Evolutionary conservation across 2,329 filamentous ascomycete genomes (phyloP).

Genomic region (Nigrospora sphaerica): DNA sequence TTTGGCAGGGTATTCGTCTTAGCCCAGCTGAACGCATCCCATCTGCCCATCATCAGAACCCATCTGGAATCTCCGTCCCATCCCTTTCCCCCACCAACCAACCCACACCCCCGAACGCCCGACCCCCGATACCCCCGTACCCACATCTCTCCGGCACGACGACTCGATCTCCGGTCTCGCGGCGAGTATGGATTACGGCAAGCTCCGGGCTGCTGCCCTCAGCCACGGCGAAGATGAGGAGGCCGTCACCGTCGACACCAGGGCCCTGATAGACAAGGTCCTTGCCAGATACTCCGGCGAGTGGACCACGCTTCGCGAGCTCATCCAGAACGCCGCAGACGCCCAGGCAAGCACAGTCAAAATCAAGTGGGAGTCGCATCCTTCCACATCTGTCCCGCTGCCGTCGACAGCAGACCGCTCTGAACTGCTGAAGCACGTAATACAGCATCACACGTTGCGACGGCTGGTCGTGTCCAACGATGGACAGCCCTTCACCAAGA

Average conservation of each 20-base stretch:
- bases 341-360: constrained; percentile 84
- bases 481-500: constrained; percentile 77
- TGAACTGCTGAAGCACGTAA: constrained; percentile 71
- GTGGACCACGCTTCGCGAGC: constrained; percentile 82
- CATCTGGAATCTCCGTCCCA: no score
- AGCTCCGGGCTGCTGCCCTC: constrained; percentile 81
- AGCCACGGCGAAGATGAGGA: constrained; percentile 85
- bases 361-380: constrained; percentile 86
- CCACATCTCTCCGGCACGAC: no score
- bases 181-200: constrained; percentile 59
- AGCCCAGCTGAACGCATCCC: no score
- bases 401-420: constrained; percentile 57
- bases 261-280: constrained; percentile 95
- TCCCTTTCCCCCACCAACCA: no score
- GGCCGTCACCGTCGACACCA: constrained; percentile 94
- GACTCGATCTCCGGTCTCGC: no score
- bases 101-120: no score
- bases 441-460: constrained; percentile 78
- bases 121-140: no score
- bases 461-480: constrained; percentile 90
- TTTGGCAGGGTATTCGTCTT: no score
- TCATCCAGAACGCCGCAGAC: constrained; percentile 98
- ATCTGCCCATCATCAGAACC: no score
- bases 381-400: constrained; percentile 72
- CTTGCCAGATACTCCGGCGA: constrained; percentile 94